Evolutionary conservation across 495 filamentous ascomycete species (phyloP), one percentile per base, ranked within the genome.

Genomic region (Aspergillus ostianus): DNA sequence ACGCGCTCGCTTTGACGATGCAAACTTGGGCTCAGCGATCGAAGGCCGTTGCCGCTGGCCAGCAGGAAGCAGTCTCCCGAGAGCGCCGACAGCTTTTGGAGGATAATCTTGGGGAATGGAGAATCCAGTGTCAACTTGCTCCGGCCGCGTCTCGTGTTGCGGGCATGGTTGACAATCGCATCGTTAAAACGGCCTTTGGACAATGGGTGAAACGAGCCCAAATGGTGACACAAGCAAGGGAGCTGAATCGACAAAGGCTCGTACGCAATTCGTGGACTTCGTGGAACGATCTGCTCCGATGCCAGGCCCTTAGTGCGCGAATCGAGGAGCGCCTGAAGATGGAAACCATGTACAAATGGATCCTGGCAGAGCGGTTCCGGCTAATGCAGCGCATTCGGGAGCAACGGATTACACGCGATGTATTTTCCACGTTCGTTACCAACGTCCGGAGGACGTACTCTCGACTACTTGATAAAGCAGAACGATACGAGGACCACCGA

Each of bases 271-370:
- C 83, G 9, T 87, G 82, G 80, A 84, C 83, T 1, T 65, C 76
- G 13, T 91, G 88, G 88, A 89, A 88, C 56, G 85, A 89, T 70
- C 78, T 73, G 17, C 75, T 87, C 32, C 84, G 86, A 13, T 82
- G 79, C 56, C 72, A 80, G 59, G 80, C 78, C 3, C 70, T 89
- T 6, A 73, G 67, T 36, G 72, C 72, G 17, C 80, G 75, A 21
- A 83, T 87, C 50, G 79, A 87, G 57, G 85, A 88, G 61, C 80
- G 85, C 2, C 57, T 85, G 51, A 73, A 83, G 51, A 70, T 85
- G 53, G 80, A 87, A 63, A 69, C 78, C 2, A 78, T 90, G 61
- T 88, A 88, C 64, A 85, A 79, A 69, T 88, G 86, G 86, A 77
- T 87, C 26, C 62, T 88, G 5, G 77, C 80, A 21, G 81, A 85